A percentile compares a stretch with the other conserved stretches of the same genome.
Conservation (phyloP, 2,329 filamentous ascomycete species). For the Neofusicoccum kwambonambiense region DNA sequence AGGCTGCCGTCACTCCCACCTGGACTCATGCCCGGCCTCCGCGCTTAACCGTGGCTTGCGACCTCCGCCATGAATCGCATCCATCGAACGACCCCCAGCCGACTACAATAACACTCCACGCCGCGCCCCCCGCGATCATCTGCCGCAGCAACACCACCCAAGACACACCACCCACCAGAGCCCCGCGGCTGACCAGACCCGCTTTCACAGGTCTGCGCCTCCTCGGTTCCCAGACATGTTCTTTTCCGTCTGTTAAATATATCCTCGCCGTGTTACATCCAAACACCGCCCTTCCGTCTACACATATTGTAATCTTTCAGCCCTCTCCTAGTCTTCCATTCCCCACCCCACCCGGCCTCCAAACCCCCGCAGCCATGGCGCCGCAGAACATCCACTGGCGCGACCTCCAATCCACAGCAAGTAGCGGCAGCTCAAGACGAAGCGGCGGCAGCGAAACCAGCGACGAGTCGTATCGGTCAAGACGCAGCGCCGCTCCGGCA, state of each 20-base stretch:
- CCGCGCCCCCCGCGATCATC: constrained; percentile 16
- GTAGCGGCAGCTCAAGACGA: constrained; percentile 12
- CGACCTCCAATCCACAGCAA: constrained; percentile 12
- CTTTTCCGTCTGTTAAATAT: constrained; percentile 10
- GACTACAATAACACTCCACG: constrained; percentile 12
- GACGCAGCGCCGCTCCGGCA: constrained; percentile 34
- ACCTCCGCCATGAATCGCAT: constrained; percentile 12
- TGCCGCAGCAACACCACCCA: constrained; percentile 3
- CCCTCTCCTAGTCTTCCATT: background rate
- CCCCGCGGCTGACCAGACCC: background rate
- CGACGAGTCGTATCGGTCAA: constrained; percentile 30
- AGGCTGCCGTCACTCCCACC: background rate
- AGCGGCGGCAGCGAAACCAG: constrained; percentile 25
- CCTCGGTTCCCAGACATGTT: background rate
- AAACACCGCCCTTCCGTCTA: background rate
- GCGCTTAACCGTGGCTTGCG: constrained; percentile 14
- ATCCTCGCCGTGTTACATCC: constrained; percentile 7
- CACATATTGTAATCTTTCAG: background rate
- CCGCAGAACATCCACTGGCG: constrained; percentile 12
- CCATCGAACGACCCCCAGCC: constrained; percentile 13
- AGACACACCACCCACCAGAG: constrained; percentile 2
- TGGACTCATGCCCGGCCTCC: constrained; percentile 1
- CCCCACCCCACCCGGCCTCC: background rate
- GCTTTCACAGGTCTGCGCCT: background rate
- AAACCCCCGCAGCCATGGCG: background rate